phyloP scores from a whole-genome alignment of 202 grass and related monocot genomes.

The Eragrostis tef region DNA sequence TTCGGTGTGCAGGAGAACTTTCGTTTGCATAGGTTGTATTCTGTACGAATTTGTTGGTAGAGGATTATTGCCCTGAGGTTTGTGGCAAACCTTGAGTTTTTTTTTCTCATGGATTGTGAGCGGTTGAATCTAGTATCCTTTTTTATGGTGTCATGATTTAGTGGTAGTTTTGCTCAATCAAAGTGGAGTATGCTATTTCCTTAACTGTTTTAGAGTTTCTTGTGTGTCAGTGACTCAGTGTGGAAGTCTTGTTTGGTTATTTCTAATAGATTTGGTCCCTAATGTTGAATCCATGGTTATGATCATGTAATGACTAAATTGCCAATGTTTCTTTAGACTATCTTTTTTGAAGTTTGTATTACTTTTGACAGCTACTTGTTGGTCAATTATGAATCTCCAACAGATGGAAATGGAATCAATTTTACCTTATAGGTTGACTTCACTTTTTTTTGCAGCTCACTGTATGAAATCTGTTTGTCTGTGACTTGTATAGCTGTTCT shows the following conservation, averaged over 20 bases:
- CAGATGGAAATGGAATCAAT: background rate
- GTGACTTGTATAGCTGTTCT: slow-evolving; percentile 23
- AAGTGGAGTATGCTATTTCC: background rate
- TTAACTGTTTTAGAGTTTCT: slow-evolving; percentile 4
- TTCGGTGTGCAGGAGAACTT: background rate
- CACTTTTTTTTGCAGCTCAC: background rate
- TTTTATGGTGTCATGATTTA: background rate
- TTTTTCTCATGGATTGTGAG: background rate
- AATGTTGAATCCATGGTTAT: background rate
- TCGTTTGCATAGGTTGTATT: background rate
- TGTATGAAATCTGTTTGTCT: background rate
- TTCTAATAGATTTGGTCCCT: background rate
- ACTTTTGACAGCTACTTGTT: background rate
- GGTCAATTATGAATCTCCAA: background rate
- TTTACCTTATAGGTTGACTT: background rate
- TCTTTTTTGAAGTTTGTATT: background rate
- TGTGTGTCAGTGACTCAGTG: background rate
- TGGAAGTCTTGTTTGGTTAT: slow-evolving; percentile 3
- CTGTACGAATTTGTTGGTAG: background rate
- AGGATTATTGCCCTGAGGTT: background rate
- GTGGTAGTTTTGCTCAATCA: background rate
- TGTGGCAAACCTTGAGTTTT: background rate
- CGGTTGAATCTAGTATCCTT: slow-evolving; percentile 4
- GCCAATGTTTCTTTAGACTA: background rate
- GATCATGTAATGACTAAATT: background rate